Base-by-base conservation (phyloP, 495 filamentous ascomycete genomes). In the Tuber borchii region DNA sequence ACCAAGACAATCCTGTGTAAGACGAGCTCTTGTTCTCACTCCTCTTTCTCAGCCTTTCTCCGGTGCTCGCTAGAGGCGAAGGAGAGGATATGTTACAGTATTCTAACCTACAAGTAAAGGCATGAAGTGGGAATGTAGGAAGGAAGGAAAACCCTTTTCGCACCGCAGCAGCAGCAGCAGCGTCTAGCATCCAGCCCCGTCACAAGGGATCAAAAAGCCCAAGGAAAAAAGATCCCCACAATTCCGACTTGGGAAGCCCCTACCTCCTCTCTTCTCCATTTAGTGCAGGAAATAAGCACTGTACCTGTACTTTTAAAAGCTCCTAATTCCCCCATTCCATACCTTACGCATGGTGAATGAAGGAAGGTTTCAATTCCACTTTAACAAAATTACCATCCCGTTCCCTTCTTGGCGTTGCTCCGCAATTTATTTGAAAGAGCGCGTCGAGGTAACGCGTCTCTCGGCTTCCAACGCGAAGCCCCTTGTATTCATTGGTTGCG, bases 391-490 rank as follows among this genome's bases (percentile, higher is more conserved):
- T 65, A 72, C 68, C 69, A 78, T 71, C 72, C 70, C 76, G 71
- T 51, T 46, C 77, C 69, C 48, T 61, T 74, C 45, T 78, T 51
- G 75, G 56, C 48, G 56, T 72, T 72, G 68, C 71, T 45, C 43
- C 44, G 26, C 71, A 31, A 43, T 46, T 46, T 39, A 69, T 31
- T 31, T 44, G 76, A 37, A 42, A 48, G 65, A 48, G 78, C 78
- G 78, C 78, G 78, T 79, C 76, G 70, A 79, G 73, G 61, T 45
- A 79, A 79, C 78, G 78, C 78, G 78, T 79, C 78, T 71, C 68
- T 77, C 68, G 72, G 42, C 44, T 71, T 72, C 26, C 72, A 72
- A 71, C 77, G 72, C 78, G 77, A 76, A 79, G 76, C 34, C 69
- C 56, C 72, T 34, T 45, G 71, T 43, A 77, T 77, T 73, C 74